Percentiles rank a stretch among this genome's conserved stretches.
Evolutionary conservation across 306 rosid species (phyloP).

Genomic region (Prunus fruticosa): DNA sequence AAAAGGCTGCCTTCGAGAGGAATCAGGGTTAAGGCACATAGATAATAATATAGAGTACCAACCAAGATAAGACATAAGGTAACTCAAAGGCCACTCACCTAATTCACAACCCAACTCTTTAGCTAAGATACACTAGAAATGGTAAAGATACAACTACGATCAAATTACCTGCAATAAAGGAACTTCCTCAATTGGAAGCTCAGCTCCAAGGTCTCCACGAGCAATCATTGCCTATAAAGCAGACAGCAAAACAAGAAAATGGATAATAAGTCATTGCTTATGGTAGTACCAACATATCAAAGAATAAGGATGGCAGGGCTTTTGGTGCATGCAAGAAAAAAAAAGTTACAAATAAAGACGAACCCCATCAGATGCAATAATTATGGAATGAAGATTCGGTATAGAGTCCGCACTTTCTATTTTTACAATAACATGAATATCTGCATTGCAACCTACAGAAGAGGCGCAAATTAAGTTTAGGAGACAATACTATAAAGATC

Average conservation of each 20-base stretch:
- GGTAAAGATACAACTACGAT: not conserved
- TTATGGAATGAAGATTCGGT: conserved; percentile 83
- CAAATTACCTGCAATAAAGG: conserved; percentile 81
- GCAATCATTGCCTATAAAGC: conserved; percentile 91
- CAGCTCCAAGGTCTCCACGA: conserved; percentile 99
- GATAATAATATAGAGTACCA: not conserved
- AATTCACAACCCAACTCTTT: not conserved
- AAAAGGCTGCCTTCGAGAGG: no score
- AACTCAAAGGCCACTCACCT: not conserved
- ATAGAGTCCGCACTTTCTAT: conserved; percentile 99
- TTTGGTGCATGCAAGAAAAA: not conserved
- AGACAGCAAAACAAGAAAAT: conserved; percentile 16
- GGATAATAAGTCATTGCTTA: not conserved
- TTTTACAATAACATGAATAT: conserved; percentile 82
- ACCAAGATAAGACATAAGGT: not conserved
- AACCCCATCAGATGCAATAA: conserved; percentile 95
- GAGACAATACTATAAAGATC: conserved; percentile 4
- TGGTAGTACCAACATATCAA: not conserved
- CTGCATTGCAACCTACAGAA: conserved; percentile 66
- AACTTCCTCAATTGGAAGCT: conserved; percentile 97
- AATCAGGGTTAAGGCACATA: not conserved
- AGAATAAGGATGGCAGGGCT: not conserved
- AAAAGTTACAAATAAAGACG: conserved; percentile 26
- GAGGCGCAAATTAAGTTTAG: conserved; percentile 21
- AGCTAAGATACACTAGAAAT: not conserved